These are phyloP conservation scores for Suillus ampliporus DNA, from an alignment of 768 basidiomycete species.

Conservation along the genomic window DNA sequence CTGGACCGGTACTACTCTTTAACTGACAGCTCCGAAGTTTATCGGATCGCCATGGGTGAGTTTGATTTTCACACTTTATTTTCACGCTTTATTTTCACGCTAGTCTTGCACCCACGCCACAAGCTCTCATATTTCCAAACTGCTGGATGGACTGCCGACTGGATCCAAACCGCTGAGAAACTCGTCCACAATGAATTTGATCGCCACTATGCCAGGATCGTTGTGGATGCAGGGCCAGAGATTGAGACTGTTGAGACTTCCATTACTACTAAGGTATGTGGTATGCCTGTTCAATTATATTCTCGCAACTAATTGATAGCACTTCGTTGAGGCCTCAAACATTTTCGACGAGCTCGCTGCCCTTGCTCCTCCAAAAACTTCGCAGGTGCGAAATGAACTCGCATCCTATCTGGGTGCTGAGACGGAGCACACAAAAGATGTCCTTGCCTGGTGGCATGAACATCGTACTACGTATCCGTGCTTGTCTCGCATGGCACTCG, in stretches of 20 bases:
- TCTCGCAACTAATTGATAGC: not conserved
- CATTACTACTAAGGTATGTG: constrained; percentile 2
- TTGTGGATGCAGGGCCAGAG: not conserved
- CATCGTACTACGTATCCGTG: constrained; percentile 26
- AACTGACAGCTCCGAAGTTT: constrained; percentile 38
- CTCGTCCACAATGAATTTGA: constrained; percentile 27
- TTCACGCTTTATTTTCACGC: no score
- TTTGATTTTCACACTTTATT: constrained; percentile 8
- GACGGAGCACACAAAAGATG: constrained; percentile 30
- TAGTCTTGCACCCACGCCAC: constrained; percentile 42
- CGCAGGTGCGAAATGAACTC: constrained; percentile 24
- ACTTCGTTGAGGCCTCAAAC: not conserved
- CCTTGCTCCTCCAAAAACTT: not conserved
- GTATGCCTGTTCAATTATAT: not conserved
- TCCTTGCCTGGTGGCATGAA: constrained; percentile 39
- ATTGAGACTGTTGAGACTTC: not conserved
- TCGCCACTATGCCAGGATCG: constrained; percentile 1
- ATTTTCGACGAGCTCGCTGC: not conserved
- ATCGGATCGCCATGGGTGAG: constrained; percentile 42
- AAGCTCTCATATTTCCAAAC: constrained; percentile 42
- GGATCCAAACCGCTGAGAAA: constrained; percentile 33
- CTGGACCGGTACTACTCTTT: constrained; percentile 40
- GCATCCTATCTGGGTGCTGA: constrained; percentile 35
- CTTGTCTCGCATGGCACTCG: constrained; percentile 39
- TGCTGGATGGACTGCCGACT: constrained; percentile 32